These are phyloP conservation scores for Schizophyllum amplum DNA, from an alignment of 1,284 basidiomycete genomes.

Conservation along the genomic window DNA sequence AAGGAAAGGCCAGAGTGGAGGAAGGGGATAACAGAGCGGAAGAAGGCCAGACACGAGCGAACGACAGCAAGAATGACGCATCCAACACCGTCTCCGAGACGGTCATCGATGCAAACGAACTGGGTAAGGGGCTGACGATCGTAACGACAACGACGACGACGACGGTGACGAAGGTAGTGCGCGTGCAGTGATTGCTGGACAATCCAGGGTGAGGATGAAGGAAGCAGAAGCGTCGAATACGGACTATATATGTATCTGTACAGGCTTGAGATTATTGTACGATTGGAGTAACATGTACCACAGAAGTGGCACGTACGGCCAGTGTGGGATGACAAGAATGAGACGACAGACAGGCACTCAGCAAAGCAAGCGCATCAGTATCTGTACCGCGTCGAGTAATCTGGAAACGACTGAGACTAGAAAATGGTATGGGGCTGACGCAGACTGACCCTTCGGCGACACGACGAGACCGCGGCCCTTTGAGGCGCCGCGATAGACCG, in stretches of 20 bases:
- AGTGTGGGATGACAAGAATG: no score
- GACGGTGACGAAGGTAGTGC: not conserved
- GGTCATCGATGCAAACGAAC: not conserved
- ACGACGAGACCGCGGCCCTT: conserved; percentile 98
- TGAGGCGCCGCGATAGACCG: conserved; percentile 94
- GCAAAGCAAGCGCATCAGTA: conserved; percentile 35
- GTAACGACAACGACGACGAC: not conserved
- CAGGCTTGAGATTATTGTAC: not conserved
- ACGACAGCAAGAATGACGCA: not conserved
- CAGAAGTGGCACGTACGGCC: no score
- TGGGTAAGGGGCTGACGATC: not conserved
- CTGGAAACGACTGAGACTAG: conserved; percentile 28
- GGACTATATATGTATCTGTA: not conserved
- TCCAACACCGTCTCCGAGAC: not conserved
- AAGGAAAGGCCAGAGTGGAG: not conserved
- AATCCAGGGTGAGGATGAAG: not conserved
- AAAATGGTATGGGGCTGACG: not conserved
- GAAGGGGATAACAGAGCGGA: not conserved
- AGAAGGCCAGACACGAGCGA: no score
- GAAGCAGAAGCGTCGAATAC: not conserved
- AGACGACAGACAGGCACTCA: no score
- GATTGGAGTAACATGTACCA: no score
- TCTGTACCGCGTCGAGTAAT: conserved; percentile 79
- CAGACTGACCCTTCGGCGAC: conserved; percentile 78
- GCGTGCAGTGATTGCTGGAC: not conserved